These are phyloP conservation scores for Blastobotrys chiropterorum DNA, from an alignment of 805 yeast species.

Conservation along the genomic window DNA sequence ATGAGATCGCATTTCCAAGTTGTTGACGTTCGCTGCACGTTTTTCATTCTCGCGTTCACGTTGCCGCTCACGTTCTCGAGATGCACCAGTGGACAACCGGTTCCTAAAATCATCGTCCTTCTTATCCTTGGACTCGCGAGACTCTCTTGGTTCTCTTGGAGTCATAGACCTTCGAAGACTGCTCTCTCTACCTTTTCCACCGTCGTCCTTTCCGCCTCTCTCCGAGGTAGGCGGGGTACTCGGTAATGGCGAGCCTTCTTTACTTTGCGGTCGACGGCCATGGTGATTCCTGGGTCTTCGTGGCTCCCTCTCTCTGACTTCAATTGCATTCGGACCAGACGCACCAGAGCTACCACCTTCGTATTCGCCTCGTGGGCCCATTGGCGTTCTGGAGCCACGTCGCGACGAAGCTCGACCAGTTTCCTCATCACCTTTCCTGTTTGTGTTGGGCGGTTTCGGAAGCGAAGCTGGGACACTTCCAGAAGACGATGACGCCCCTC, in stretches of 20 bases:
- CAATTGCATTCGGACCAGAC: neutral
- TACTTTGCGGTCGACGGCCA: neutral
- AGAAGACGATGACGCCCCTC: neutral
- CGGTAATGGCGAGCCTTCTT: neutral
- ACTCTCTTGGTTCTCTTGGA: neutral
- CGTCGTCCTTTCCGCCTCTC: neutral
- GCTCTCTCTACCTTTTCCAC: neutral
- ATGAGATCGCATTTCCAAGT: slow-evolving; percentile 2
- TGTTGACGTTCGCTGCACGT: neutral
- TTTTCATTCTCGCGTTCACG: slow-evolving; percentile 13
- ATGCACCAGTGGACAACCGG: neutral
- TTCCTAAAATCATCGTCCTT: neutral
- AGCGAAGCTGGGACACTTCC: neutral
- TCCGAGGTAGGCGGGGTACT: neutral
- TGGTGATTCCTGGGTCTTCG: neutral
- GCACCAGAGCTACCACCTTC: too few species aligned
- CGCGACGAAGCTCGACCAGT: neutral
- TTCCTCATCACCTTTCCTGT: neutral
- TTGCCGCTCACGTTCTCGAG: slow-evolving; percentile 2
- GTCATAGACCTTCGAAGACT: neutral
- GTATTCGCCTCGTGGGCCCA: neutral
- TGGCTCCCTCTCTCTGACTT: neutral
- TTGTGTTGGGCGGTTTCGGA: neutral
- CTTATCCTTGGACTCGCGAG: neutral
- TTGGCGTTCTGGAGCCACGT: neutral